Evolutionary conservation across 441 rosid genomes (phyloP).

Genomic region (Mallotus japonicus): DNA sequence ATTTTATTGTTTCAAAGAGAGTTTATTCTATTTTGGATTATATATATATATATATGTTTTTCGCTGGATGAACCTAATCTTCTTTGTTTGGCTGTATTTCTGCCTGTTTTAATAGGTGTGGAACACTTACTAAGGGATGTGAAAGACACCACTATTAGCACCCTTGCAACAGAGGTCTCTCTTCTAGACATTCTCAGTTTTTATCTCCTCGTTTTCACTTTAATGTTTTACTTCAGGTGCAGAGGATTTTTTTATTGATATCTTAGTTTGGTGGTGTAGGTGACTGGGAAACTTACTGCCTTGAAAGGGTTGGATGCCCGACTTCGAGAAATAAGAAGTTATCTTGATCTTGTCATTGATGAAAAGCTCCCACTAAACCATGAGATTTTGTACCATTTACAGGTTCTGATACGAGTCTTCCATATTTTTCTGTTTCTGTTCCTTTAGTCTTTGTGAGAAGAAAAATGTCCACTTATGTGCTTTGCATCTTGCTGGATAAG

Average conservation of each 20-base stretch:
- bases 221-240: too few species aligned
- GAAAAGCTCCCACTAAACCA: conserved; percentile 58
- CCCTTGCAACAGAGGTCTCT: conserved; percentile 79
- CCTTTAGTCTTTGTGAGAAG: background rate
- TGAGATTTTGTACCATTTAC: conserved; percentile 60
- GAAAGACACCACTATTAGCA: conserved; percentile 83
- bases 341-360: conserved; percentile 53
- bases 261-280: conserved; percentile 28
- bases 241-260: background rate
- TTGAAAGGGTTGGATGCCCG: conserved; percentile 61
- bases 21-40: too few species aligned
- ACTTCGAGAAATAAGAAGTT: conserved; percentile 49
- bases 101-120: conserved; percentile 50
- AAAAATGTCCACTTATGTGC: background rate
- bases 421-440: background rate
- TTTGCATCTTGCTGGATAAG: background rate
- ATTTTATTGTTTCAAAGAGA: background rate
- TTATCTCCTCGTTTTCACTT: background rate
- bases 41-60: too few species aligned
- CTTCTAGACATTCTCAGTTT: conserved; percentile 14
- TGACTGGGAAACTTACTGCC: conserved; percentile 54
- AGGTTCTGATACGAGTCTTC: conserved; percentile 30
- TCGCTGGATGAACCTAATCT: conserved; percentile 1
- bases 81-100: background rate
- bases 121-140: conserved; percentile 89